These are phyloP conservation scores for Solanum okadae DNA, from an alignment of 257 asterid genomes.

Conservation along the genomic window DNA sequence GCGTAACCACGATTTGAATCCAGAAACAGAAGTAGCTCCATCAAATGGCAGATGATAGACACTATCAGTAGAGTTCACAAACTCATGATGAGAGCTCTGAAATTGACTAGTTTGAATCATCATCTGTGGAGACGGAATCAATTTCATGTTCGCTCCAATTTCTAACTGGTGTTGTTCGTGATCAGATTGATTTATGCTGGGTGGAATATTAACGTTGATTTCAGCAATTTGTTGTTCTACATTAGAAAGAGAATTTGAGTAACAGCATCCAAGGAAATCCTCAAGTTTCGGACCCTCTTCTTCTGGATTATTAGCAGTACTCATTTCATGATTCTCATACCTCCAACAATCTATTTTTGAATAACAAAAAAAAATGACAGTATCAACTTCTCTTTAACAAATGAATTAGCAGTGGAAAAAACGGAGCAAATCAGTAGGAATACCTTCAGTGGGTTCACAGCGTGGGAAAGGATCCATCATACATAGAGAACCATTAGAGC, in stretches of 20 bases:
- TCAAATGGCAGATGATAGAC: conserved; percentile 22
- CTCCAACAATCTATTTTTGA: conserved; percentile 39
- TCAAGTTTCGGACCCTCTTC: conserved; percentile 59
- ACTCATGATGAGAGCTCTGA: not conserved
- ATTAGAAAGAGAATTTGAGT: conserved; percentile 36
- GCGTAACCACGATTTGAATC: conserved; percentile 45
- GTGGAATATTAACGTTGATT: conserved; percentile 56
- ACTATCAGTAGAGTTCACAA: not conserved
- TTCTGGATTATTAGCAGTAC: conserved; percentile 12
- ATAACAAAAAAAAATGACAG: not conserved
- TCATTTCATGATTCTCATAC: conserved; percentile 21
- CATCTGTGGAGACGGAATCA: not conserved
- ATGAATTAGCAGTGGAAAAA: not conserved
- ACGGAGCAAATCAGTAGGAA: not conserved
- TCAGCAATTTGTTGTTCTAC: conserved; percentile 17
- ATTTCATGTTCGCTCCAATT: not conserved
- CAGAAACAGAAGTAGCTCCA: conserved; percentile 27
- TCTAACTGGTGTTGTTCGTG: not conserved
- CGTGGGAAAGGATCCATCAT: conserved; percentile 10
- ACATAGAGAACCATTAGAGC: conserved; percentile 19
- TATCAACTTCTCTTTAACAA: not conserved
- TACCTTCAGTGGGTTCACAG: conserved; percentile 5
- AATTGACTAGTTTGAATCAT: not conserved
- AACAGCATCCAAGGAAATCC: conserved; percentile 65
- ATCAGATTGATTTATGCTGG: conserved; percentile 1